phyloP scores from a whole-genome alignment of 2,329 filamentous ascomycete genomes.

The Penicillium corylophilum region DNA sequence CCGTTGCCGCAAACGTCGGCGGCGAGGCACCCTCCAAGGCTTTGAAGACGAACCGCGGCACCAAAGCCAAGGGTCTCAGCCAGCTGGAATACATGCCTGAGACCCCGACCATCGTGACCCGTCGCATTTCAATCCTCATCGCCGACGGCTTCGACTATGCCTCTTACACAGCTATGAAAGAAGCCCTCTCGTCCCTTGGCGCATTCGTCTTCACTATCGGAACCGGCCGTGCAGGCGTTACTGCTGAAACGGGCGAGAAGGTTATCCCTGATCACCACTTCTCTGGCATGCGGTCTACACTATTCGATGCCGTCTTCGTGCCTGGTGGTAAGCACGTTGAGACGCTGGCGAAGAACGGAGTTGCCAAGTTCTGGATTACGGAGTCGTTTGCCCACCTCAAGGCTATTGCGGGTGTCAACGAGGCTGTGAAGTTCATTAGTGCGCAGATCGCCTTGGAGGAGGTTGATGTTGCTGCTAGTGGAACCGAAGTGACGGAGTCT shows the following conservation, averaged over 20 bases:
- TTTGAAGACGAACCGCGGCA: conserved; percentile 63
- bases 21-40: conserved; percentile 58
- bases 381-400: conserved; percentile 83
- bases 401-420: conserved; percentile 68
- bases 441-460: conserved; percentile 29
- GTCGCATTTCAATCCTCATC: conserved; percentile 72
- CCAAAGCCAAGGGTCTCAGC: conserved; percentile 60
- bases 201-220: conserved; percentile 74
- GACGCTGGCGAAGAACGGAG: conserved; percentile 66
- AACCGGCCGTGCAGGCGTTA: conserved; percentile 65
- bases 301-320: conserved; percentile 78
- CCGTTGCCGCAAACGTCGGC: conserved; percentile 71
- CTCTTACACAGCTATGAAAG: conserved; percentile 65
- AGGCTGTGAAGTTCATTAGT: conserved; percentile 33
- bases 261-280: conserved; percentile 73
- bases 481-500: conserved; percentile 24
- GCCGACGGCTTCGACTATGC: conserved; percentile 72
- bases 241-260: conserved; percentile 58
- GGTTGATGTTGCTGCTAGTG: conserved; percentile 25
- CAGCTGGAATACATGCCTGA: conserved; percentile 66
- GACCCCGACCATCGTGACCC: conserved; percentile 66
- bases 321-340: conserved; percentile 67
- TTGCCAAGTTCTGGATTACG: conserved; percentile 72
- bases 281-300: conserved; percentile 71
- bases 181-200: conserved; percentile 59